Evolutionary conservation across 805 yeast genomes (phyloP), one percentile per base, ranked within the genome.

Genomic region (Cyberlindnera petersonii): DNA sequence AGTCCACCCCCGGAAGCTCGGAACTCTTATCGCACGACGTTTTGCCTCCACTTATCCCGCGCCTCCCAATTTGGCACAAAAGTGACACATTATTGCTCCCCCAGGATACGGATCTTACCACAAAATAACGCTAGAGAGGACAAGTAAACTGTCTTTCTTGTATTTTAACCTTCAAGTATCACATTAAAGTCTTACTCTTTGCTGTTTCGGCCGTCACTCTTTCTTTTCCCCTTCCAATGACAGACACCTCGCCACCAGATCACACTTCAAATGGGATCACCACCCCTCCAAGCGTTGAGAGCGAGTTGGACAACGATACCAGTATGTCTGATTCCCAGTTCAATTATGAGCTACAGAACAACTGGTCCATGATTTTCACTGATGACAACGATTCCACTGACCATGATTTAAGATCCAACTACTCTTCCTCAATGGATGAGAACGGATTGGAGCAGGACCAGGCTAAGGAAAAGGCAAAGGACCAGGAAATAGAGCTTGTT

Each of bases 291-390:
- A 31, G 20, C 3, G 9, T 43, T 4, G 31, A 35, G 14, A n/a
- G n/a, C n/a, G 19, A 31, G 9, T 14, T 18, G 5, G 39, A 26
- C 20, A 16, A 24, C 13, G 28, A 13, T 22, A n/a, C n/a, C n/a
- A n/a, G n/a, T n/a, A n/a, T 41, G 33, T 33, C 49, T 6, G 53
- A 42, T 20, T 36, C 50, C 2, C 37, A 41, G 16, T 45, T 52
- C 34, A 34, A 40, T 22, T 50, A 46, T 26, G 56, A 53, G 13
- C 31, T 51, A 27, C 54, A 48, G 23, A 40, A 47, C 18, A 55
- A 53, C 37, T 56, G 60, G 60, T 56, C 60, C 4, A 28, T 53
- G 45, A 50, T 56, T 16, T 55, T 53, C 40, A 56, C 57, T 4
- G 59, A 56, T 36, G 60, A 56, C 29, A 55, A 47, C 41, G 39